A percentile compares a stretch with the other conserved stretches of the same genome.
phyloP scores from a whole-genome alignment of 441 rosid genomes.

The Geranium incanum region DNA sequence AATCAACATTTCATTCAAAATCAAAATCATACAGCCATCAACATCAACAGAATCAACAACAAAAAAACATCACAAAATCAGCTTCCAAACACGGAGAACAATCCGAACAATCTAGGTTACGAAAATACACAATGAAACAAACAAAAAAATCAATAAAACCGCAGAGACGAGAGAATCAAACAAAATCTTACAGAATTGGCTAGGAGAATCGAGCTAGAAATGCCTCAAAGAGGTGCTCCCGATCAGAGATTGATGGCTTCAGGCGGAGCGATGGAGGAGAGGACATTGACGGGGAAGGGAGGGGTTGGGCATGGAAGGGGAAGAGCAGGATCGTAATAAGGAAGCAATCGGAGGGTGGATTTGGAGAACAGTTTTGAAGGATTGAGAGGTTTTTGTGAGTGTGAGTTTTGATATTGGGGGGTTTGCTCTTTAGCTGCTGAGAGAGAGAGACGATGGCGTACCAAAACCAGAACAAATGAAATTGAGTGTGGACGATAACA shows the following conservation, averaged over 20 bases:
- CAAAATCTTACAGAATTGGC: conserved; percentile 28
- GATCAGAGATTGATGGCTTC: conserved; percentile 16
- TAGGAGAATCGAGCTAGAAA: conserved; percentile 17
- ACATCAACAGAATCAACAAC: conserved; percentile 1
- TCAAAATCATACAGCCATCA: no score
- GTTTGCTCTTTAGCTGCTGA: conserved; percentile 14
- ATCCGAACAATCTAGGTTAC: conserved; percentile 17
- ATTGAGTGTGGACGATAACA: conserved; percentile 22
- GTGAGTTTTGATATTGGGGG: conserved; percentile 4
- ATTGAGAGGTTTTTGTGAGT: conserved; percentile 15
- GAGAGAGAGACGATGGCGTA: conserved; percentile 14
- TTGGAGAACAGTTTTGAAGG: conserved; percentile 13
- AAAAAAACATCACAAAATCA: not conserved
- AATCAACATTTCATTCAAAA: not conserved
- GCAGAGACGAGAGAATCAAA: not conserved
- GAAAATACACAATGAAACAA: not conserved
- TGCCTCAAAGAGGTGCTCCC: conserved; percentile 15
- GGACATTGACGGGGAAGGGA: conserved; percentile 22
- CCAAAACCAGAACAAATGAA: conserved; percentile 14
- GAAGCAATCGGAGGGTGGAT: conserved; percentile 22
- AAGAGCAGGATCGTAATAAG: conserved; percentile 30
- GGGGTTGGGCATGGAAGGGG: not conserved
- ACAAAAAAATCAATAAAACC: conserved; percentile 1
- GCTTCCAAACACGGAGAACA: conserved; percentile 2
- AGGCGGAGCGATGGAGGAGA: conserved; percentile 10